Base-by-base conservation (phyloP, 305 asterid species). In the Petunia hybrid region DNA sequence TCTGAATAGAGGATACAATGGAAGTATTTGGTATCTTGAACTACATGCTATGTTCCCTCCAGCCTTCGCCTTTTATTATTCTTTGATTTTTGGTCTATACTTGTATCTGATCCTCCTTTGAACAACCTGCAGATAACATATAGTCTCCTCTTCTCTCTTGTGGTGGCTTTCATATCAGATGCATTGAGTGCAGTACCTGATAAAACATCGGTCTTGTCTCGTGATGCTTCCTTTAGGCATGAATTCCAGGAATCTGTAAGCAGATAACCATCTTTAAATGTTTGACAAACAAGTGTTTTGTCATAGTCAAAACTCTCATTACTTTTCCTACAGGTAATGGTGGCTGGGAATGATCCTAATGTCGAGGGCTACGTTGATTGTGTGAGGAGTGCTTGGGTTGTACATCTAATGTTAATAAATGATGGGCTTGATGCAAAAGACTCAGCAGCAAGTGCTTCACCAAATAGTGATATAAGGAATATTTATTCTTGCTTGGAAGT, bases 301-400 rank as follows among this genome's bases (percentile, higher is more conserved):
- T 46, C 53, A 63, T 22, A 61, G 77, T 56, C 76, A 77, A 78
- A 59, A 53, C 35, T 45, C 5, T 48, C 82, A 13, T 80, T 55
- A 51, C 80, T 78, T 64, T 82, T 89, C 81, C 77, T 82, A 75
- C 87, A 96, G 99, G 93, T 94, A 81, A 94, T 96, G 97, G 87
- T 86, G 83, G 65, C 89, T 42, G 97, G 91, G 87, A 90, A 83
- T 89, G 92, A 93, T 89, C 91, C 95, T 55, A 65, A 84, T n/a
- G 91, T 90, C 83, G 98, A 93, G 88, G 98, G 98, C 70, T 94
- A 90, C 84, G 91, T 94, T 77, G 91, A 87, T 85, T 96, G 99
- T 86, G 93, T 96, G 69, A 89, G 97, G 91, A 92, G 92, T 88
- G 93, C 97, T 9, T 96, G 98, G 98, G 89, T 86, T 84, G 98